Evolutionary conservation across 257 asterid species (phyloP).

Genomic region (Nicotiana knightiana): DNA sequence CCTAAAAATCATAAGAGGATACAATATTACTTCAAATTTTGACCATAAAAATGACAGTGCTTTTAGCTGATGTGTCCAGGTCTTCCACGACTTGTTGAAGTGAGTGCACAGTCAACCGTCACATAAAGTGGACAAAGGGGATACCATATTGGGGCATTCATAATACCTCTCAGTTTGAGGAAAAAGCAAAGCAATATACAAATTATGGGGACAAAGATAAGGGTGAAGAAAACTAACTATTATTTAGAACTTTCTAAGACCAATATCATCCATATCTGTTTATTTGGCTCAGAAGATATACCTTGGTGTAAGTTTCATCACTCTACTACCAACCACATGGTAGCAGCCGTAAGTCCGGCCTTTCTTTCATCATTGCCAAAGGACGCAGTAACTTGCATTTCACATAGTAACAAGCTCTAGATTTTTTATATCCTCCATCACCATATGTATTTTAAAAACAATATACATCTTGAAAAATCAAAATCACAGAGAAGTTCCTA

Average conservation of each 20-base stretch:
- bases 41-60: neutral
- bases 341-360: constrained; percentile 96
- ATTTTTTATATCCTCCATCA: neutral
- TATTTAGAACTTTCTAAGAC: neutral
- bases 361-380: constrained; percentile 78
- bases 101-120: neutral
- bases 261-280: constrained; percentile 10
- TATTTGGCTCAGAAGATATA: no score
- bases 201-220: neutral
- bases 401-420: neutral
- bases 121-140: neutral
- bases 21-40: neutral
- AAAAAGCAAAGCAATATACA: neutral
- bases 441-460: neutral
- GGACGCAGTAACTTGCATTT: neutral
- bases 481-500: neutral
- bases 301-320: constrained; percentile 38
- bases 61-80: neutral
- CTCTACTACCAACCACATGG: constrained; percentile 72
- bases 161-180: neutral
- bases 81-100: neutral
- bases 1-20: neutral
- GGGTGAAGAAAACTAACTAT: neutral
- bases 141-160: neutral
- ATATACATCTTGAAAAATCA: neutral